Evolutionary conservation across 257 asterid species (phyloP), one percentile per base, ranked within the genome.

Genomic region (Marsdenia floribunda): DNA sequence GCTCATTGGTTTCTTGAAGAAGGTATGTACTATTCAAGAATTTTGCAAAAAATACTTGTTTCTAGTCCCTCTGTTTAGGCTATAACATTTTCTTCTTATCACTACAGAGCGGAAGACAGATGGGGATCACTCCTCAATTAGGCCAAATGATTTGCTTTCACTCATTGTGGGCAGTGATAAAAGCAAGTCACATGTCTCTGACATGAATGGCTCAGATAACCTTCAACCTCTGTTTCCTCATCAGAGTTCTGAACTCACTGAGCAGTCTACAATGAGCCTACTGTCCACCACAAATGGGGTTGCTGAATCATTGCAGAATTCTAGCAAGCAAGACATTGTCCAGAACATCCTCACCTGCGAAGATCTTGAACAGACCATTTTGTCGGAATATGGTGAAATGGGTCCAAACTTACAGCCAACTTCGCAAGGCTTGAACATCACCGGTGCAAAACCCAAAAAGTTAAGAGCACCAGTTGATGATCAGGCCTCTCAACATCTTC

Each of bases 281-380:
- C 71, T 76, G 66, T 80, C 90, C 81, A 79, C 87, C 59, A 74
- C 83, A 74, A 78, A 73, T 83, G 90, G 79, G 74, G 81, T 74
- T 74, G 70, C 91, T 66, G 90, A 87, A 69, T 83, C 80, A 75
- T 78, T 71, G 75, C 42, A 70, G 60, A 69, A 77, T 66, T 70
- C 76, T 68, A 74, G 71, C 78, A 88, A 82, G 78, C 85, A 76
- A 60, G 91, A 84, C 70, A 79, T 83, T 8, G 68, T 77, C 59
- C 90, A 90, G 40, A 26, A 83, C 37, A 79, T 91, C 59, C 94
- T 93, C 59, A 91, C 96, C 54, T 93, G 98, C 81, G 97, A 93
- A 86, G 97, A 93, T 83, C 98, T 93, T 75, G 98, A 93, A 81
- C 96, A 89, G 73, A 80, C 92, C 75, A 91, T 93, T 79, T 77